Percentiles rank a stretch among this genome's conserved stretches.
Evolutionary conservation across 2,329 filamentous ascomycete species (phyloP).

Genomic region (Orbilia quercus): DNA sequence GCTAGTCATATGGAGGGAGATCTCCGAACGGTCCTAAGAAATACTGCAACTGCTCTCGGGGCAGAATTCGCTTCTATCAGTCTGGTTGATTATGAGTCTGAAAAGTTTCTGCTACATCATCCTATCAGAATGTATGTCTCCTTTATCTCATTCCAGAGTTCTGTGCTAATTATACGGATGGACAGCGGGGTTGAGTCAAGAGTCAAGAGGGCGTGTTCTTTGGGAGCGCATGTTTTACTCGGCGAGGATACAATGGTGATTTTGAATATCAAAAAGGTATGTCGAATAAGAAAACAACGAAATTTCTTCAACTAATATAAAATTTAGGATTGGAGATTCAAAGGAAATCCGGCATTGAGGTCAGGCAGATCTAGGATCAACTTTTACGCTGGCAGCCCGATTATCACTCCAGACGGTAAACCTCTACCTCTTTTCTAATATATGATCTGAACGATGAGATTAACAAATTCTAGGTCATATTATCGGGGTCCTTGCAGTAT

Average conservation of each 20-base stretch:
- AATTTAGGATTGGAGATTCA: constrained; percentile 62
- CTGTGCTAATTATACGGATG: too few relatives aligned
- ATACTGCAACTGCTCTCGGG: constrained; percentile 29
- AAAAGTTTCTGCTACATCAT: constrained; percentile 59
- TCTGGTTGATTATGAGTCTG: constrained; percentile 61
- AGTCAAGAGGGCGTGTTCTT: constrained; percentile 61
- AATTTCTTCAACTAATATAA: neutral
- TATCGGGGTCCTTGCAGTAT: constrained; percentile 47
- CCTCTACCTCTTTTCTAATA: constrained; percentile 25
- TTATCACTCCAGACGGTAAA: constrained; percentile 61
- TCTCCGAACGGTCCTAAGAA: constrained; percentile 43
- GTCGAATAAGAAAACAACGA: constrained; percentile 23
- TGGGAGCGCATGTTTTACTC: constrained; percentile 63
- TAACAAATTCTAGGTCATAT: constrained; percentile 28
- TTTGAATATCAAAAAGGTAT: constrained; percentile 61
- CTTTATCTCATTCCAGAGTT: too few relatives aligned
- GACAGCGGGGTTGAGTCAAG: constrained; percentile 57
- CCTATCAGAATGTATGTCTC: constrained; percentile 47
- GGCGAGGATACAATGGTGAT: constrained; percentile 61
- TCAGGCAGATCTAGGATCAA: constrained; percentile 60
- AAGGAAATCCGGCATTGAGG: constrained; percentile 61
- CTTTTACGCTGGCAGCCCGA: constrained; percentile 62
- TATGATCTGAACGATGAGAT: neutral
- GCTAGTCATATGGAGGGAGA: constrained; percentile 44
- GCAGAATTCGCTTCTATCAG: constrained; percentile 61